Conservation (phyloP, 2,329 filamentous ascomycete species). For the Aspergillus costaricaensis region DNA sequence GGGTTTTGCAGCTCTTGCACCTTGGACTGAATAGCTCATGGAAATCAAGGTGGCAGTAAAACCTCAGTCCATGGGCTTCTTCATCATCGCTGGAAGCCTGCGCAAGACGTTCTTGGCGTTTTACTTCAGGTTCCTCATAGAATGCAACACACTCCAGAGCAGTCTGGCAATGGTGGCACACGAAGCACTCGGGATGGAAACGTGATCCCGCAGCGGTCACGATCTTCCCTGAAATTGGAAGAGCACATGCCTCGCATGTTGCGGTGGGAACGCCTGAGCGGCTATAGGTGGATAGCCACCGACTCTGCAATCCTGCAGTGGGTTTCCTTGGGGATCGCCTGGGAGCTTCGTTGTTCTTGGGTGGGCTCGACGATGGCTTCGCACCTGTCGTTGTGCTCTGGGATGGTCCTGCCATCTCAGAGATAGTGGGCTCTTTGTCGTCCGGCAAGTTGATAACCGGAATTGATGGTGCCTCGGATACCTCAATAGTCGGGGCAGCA, state of each 20-base stretch:
- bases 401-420: slow-evolving; percentile 32
- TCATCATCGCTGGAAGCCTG: slow-evolving; percentile 64
- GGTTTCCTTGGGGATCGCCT: slow-evolving; percentile 36
- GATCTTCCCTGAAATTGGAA: slow-evolving; percentile 86
- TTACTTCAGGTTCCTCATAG: slow-evolving; percentile 80
- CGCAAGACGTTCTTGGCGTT: slow-evolving; percentile 69
- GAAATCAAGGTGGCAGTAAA: slow-evolving; percentile 99
- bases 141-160: slow-evolving; percentile 93
- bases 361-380: slow-evolving; percentile 21
- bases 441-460: slow-evolving; percentile 57
- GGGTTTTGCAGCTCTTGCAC: slow-evolving; percentile 94
- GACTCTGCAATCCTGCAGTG: slow-evolving; percentile 40
- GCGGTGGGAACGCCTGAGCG: slow-evolving; percentile 62
- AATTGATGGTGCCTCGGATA: slow-evolving; percentile 41
- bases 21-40: slow-evolving; percentile 90
- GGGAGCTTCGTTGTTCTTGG: slow-evolving; percentile 19
- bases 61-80: slow-evolving; percentile 68
- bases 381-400: slow-evolving; percentile 14
- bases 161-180: slow-evolving; percentile 83
- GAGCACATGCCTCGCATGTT: slow-evolving; percentile 78
- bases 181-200: slow-evolving; percentile 93
- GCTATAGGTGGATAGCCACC: slow-evolving; percentile 42
- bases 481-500: slow-evolving; percentile 33
- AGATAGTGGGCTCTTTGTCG: slow-evolving; percentile 42
- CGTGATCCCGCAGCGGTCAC: slow-evolving; percentile 78